Evolutionary conservation across 805 yeast genomes (phyloP).

Genomic region (Candida nanaspora): DNA sequence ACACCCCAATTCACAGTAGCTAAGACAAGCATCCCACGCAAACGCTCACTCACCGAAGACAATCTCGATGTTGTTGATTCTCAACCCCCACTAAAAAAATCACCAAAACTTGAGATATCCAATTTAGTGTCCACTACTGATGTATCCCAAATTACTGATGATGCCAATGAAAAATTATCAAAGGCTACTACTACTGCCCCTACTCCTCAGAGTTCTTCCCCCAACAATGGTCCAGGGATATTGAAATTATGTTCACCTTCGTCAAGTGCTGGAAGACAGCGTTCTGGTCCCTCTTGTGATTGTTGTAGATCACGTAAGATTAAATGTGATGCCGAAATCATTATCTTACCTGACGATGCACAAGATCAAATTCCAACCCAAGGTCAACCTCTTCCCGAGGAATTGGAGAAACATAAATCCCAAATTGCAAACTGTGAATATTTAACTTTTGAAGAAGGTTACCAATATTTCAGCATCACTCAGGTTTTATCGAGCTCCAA

Average conservation of each 20-base stretch:
- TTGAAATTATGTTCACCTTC: constrained; percentile 27
- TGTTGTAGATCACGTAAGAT: constrained; percentile 62
- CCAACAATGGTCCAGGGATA: constrained; percentile 5
- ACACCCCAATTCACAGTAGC: background rate
- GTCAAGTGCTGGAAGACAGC: constrained; percentile 37
- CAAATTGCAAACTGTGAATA: constrained; percentile 24
- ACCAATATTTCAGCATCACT: background rate
- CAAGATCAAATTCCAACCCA: background rate
- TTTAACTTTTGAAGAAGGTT: constrained; percentile 12
- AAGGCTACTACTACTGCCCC: constrained; percentile 1
- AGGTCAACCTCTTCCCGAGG: background rate
- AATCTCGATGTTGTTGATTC: no score
- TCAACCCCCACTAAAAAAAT: constrained; percentile 4
- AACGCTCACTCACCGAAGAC: background rate
- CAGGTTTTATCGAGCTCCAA: background rate
- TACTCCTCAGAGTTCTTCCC: background rate
- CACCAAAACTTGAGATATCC: constrained; percentile 16
- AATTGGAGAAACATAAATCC: constrained; percentile 7
- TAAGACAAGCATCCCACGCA: background rate
- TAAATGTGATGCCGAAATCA: constrained; percentile 64
- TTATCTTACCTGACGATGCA: constrained; percentile 18
- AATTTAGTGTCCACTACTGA: constrained; percentile 7
- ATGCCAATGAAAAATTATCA: constrained; percentile 1
- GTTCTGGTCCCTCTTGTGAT: constrained; percentile 73
- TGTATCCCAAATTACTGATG: background rate